Evolutionary conservation across 495 filamentous ascomycete genomes (phyloP).

Genomic region (Aspergillus carlsbadensis): DNA sequence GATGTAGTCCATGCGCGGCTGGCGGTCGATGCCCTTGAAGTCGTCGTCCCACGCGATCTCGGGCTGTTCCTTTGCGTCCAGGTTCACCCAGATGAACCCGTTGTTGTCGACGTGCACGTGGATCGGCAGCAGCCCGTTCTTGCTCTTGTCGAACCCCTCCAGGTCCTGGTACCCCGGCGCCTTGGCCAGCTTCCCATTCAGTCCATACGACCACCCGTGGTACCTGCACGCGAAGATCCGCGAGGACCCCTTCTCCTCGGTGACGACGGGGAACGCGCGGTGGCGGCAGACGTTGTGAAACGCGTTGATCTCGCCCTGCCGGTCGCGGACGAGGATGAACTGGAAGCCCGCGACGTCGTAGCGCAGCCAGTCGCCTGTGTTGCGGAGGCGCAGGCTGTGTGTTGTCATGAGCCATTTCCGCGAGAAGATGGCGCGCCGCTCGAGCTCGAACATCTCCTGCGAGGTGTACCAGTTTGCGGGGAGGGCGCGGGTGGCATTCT

Average conservation of each 20-base stretch:
- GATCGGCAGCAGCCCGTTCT: constrained; percentile 47
- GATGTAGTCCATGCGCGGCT: constrained; percentile 34
- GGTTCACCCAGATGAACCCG: constrained; percentile 53
- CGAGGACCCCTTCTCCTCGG: constrained; percentile 44
- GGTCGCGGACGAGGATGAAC: constrained; percentile 50
- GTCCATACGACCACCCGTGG: constrained; percentile 60
- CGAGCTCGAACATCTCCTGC: constrained; percentile 50
- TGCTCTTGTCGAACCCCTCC: constrained; percentile 53
- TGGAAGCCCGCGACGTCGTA: constrained; percentile 48
- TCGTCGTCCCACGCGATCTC: constrained; percentile 44
- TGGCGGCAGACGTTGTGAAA: constrained; percentile 62
- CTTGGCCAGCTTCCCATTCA: constrained; percentile 58
- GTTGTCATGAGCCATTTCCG: constrained; percentile 54
- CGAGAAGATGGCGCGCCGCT: constrained; percentile 53
- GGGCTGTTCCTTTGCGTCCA: constrained; percentile 41
- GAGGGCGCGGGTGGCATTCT: constrained; percentile 32
- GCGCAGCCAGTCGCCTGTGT: constrained; percentile 49
- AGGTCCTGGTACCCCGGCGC: constrained; percentile 55
- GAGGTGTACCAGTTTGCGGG: constrained; percentile 52
- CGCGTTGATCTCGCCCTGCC: constrained; percentile 50
- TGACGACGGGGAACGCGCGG: constrained; percentile 56
- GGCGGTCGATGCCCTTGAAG: constrained; percentile 36
- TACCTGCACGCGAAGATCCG: constrained; percentile 57
- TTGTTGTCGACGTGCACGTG: constrained; percentile 46
- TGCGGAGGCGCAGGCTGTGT: constrained; percentile 43